These are phyloP conservation scores for Malus asiatica DNA, from an alignment of 306 rosid genomes.

Conservation along the genomic window DNA sequence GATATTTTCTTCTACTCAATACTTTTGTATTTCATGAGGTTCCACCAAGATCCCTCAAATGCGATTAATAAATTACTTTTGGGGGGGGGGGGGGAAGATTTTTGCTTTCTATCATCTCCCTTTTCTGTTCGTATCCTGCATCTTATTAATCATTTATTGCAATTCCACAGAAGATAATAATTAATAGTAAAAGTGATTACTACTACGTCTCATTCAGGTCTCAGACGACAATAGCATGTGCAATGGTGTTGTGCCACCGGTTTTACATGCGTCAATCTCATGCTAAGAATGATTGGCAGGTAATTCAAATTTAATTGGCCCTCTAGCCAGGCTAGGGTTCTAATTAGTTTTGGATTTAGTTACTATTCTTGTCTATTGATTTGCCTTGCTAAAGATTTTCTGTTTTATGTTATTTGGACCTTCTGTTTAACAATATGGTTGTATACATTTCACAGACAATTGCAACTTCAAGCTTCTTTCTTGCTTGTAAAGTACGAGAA, in stretches of 20 bases:
- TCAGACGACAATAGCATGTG: conserved; percentile 47
- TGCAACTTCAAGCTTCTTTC: conserved; percentile 38
- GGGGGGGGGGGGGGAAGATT: neutral
- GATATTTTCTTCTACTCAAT: neutral
- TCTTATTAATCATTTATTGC: neutral
- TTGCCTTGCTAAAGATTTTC: no score
- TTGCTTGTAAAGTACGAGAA: conserved; percentile 40
- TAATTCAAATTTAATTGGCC: neutral
- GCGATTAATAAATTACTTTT: neutral
- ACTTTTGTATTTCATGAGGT: neutral
- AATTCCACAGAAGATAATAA: neutral
- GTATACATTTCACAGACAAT: conserved; percentile 30
- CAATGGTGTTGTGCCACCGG: conserved; percentile 50
- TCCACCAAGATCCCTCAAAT: neutral
- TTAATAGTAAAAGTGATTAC: neutral
- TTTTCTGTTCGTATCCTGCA: neutral
- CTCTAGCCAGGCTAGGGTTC: no score
- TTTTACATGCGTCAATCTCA: conserved; percentile 45
- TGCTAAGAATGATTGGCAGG: conserved; percentile 57
- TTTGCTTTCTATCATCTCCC: neutral
- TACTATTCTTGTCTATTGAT: no score
- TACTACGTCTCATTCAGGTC: conserved; percentile 36
- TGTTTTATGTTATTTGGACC: no score
- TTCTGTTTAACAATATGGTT: neutral
- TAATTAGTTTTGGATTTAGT: no score